phyloP scores from a whole-genome alignment of 2,329 filamentous ascomycete species.

The Ploettnerulaceae sp. region DNA sequence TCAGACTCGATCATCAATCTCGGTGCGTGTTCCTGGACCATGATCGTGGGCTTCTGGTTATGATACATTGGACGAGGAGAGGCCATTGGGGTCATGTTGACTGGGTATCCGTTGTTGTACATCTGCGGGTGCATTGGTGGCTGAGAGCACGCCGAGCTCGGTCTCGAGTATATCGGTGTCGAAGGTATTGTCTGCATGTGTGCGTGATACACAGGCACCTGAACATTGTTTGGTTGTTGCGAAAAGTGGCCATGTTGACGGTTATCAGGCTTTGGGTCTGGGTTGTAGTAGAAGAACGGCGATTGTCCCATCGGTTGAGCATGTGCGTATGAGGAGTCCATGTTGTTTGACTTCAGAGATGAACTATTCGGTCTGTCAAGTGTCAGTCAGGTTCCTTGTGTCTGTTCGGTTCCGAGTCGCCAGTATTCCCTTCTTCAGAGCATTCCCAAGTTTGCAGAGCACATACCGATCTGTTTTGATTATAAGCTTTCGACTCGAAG shows the following conservation, averaged over 20 bases:
- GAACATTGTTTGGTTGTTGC: constrained; percentile 47
- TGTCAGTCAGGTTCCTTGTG: constrained; percentile 22
- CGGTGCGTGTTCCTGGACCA: constrained; percentile 53
- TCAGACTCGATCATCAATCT: constrained; percentile 70
- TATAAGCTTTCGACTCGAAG: constrained; percentile 8
- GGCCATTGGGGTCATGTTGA: constrained; percentile 63
- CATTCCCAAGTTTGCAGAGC: too few species aligned
- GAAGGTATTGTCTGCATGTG: constrained; percentile 55
- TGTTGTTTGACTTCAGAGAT: constrained; percentile 19
- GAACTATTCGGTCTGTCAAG: constrained; percentile 16
- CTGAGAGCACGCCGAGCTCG: constrained; percentile 61
- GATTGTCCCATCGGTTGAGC: constrained; percentile 62
- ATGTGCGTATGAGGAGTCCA: constrained; percentile 33
- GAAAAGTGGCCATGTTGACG: constrained; percentile 74
- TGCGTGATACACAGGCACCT: constrained; percentile 46
- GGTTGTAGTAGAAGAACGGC: constrained; percentile 83
- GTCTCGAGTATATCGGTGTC: constrained; percentile 60
- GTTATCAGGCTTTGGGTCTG: constrained; percentile 67
- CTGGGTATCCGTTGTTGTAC: constrained; percentile 31
- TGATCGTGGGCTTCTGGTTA: constrained; percentile 74
- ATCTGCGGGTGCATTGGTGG: constrained; percentile 37
- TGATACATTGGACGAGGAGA: constrained; percentile 69
- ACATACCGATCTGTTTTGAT: constrained; percentile 21
- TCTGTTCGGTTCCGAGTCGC: background rate
- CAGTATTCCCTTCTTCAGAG: too few species aligned